Percentiles rank a stretch among this genome's conserved stretches.
These are phyloP conservation scores for Drosera spatulata DNA, from an alignment of 179 eudicot genomes.

Conservation along the genomic window DNA sequence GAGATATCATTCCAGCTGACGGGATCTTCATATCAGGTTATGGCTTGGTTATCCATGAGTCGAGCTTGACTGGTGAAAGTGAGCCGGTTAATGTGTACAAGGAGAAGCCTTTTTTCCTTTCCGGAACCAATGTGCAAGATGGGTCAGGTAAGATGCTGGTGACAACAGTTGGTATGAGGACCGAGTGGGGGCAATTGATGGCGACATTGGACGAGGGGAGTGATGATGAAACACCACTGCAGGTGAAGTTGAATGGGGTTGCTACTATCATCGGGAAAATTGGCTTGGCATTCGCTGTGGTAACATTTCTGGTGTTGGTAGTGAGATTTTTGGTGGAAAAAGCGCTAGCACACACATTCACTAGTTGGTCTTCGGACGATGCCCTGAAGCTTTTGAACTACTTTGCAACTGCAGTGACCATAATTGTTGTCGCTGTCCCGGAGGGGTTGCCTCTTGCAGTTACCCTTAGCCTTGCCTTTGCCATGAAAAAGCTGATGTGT, in stretches of 20 bases:
- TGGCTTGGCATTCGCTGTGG: slow-evolving; percentile 67
- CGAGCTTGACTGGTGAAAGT: slow-evolving; percentile 89
- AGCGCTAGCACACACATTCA: slow-evolving; percentile 28
- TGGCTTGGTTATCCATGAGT: slow-evolving; percentile 67
- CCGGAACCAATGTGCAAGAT: slow-evolving; percentile 85
- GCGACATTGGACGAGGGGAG: slow-evolving; percentile 75
- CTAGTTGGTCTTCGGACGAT: slow-evolving; percentile 63
- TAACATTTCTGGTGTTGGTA: slow-evolving; percentile 58
- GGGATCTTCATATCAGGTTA: slow-evolving; percentile 78
- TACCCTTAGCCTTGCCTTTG: slow-evolving; percentile 90
- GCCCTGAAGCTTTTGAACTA: slow-evolving; percentile 58
- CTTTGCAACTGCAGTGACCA: slow-evolving; percentile 91
- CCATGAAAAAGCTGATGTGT: slow-evolving; percentile 82
- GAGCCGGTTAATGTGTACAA: slow-evolving; percentile 46
- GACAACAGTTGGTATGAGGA: slow-evolving; percentile 93
- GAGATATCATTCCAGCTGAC: slow-evolving; percentile 87
- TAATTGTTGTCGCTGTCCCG: slow-evolving; percentile 92
- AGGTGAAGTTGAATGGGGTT: slow-evolving; percentile 89
- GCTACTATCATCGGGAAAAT: slow-evolving; percentile 92
- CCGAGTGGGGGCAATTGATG: slow-evolving; percentile 97
- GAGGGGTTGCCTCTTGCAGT: slow-evolving; percentile 95
- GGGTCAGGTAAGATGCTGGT: slow-evolving; percentile 86
- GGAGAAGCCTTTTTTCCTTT: slow-evolving; percentile 60
- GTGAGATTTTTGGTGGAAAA: slow-evolving; percentile 55
- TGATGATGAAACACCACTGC: slow-evolving; percentile 89